Evolutionary conservation across 306 rosid genomes (phyloP).

Genomic region (Castanea mollissima): DNA sequence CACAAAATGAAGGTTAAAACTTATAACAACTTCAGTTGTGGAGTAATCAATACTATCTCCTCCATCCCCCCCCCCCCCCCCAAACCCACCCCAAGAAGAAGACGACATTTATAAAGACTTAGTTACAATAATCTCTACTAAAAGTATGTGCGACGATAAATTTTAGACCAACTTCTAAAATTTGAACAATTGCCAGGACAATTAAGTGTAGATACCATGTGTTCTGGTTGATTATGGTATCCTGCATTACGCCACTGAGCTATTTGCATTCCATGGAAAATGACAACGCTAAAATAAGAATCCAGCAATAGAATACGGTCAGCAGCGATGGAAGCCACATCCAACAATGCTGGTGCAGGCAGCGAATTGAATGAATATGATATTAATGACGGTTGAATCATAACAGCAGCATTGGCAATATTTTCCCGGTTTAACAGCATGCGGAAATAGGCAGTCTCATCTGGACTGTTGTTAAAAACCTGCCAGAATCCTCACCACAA

Average conservation of each 20-base stretch:
- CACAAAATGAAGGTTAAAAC: not conserved
- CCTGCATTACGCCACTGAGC: conserved; percentile 99
- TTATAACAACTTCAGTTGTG: not conserved
- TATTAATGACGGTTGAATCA: conserved; percentile 92
- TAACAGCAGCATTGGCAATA: conserved; percentile 90
- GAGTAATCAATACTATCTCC: not conserved
- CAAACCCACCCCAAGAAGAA: too few relatives aligned
- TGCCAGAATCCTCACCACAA: conserved; percentile 36
- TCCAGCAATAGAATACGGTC: conserved; percentile 89
- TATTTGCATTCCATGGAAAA: conserved; percentile 97
- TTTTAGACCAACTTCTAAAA: not conserved
- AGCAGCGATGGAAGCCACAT: conserved; percentile 88
- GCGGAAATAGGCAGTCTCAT: conserved; percentile 96
- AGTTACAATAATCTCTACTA: not conserved
- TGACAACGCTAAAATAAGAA: conserved; percentile 85
- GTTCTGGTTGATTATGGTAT: conserved; percentile 86
- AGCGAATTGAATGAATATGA: conserved; percentile 83
- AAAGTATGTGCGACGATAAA: not conserved
- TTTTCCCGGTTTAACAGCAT: conserved; percentile 91
- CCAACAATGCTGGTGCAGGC: conserved; percentile 89
- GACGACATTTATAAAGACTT: not conserved
- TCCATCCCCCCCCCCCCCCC: too few relatives aligned
- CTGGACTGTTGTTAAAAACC: conserved; percentile 99
- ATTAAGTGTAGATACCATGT: conserved; percentile 54
- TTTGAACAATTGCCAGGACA: conserved; percentile 1